Percentiles rank a stretch among this genome's conserved stretches.
Evolutionary conservation across 2,329 filamentous ascomycete genomes (phyloP).

Genomic region (Paracoccidioides brasiliensis): DNA sequence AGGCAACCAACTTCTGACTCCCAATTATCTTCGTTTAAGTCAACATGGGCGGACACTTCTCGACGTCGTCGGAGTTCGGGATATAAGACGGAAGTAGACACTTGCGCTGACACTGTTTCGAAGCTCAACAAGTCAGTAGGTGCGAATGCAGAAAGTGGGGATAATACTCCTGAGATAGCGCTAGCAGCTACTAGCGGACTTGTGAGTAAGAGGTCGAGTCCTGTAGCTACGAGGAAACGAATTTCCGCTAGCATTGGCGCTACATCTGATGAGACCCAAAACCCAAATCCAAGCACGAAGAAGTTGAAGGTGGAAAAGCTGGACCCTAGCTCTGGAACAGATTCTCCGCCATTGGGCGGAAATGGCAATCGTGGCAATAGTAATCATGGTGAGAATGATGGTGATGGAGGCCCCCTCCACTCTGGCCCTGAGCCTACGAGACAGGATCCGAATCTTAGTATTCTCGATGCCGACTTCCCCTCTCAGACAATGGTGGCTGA

Average conservation of each 20-base stretch:
- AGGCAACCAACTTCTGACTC: not conserved
- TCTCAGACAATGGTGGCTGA: slow-evolving; percentile 4
- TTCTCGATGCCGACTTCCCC: not conserved
- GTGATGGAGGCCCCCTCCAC: not conserved
- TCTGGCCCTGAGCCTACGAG: not conserved
- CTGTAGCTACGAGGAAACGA: not conserved
- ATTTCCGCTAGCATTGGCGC: not conserved
- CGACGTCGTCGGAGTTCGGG: slow-evolving; percentile 1
- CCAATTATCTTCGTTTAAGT: slow-evolving; percentile 1
- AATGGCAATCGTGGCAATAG: not conserved
- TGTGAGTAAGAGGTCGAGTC: not conserved
- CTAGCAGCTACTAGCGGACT: not conserved
- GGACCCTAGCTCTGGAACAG: not conserved
- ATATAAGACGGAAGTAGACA: not conserved
- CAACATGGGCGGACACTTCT: slow-evolving; percentile 2
- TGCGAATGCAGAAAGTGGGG: not conserved
- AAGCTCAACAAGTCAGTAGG: not conserved
- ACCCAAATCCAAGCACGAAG: not conserved
- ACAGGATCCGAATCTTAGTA: not conserved
- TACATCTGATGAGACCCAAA: not conserved
- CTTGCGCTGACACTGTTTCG: not conserved
- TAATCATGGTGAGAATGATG: not conserved
- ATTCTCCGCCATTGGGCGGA: not conserved
- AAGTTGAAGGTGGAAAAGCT: not conserved
- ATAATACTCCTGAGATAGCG: not conserved